phyloP scores from a whole-genome alignment of 75 land plant species.

The Selaginella tamariscina region DNA sequence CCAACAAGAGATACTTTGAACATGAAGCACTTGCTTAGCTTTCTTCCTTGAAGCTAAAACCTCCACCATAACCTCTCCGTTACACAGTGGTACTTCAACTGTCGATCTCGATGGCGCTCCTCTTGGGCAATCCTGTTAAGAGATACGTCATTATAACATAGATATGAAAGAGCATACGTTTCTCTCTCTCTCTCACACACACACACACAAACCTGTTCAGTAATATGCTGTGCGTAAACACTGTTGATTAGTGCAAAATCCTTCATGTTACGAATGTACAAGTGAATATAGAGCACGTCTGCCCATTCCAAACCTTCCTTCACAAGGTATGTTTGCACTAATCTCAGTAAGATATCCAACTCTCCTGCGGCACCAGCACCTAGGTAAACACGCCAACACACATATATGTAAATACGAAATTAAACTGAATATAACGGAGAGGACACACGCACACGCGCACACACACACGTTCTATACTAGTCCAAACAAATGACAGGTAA shows the following conservation, averaged over 20 bases:
- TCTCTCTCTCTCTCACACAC: too few relatives aligned
- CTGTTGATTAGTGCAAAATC: slow-evolving; percentile 60
- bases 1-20: slow-evolving; percentile 96
- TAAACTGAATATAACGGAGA: too few relatives aligned
- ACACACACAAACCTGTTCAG: too few relatives aligned
- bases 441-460: too few relatives aligned
- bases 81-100: slow-evolving; percentile 47
- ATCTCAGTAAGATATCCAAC: slow-evolving; percentile 32
- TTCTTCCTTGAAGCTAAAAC: slow-evolving; percentile 44
- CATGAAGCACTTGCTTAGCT: slow-evolving; percentile 76
- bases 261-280: slow-evolving; percentile 71
- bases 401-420: too few relatives aligned
- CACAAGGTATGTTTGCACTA: slow-evolving; percentile 36
- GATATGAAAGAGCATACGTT: too few relatives aligned
- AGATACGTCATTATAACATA: too few relatives aligned
- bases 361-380: slow-evolving; percentile 37
- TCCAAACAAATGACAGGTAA: too few relatives aligned
- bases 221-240: slow-evolving; percentile 53
- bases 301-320: slow-evolving; percentile 47
- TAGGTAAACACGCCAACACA: slow-evolving; percentile 1
- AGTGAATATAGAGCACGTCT: slow-evolving; percentile 73
- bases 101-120: slow-evolving; percentile 96
- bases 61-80: slow-evolving; percentile 67
- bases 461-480: too few relatives aligned
- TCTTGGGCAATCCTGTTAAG: slow-evolving; percentile 45